These are phyloP conservation scores for Eucalyptus urophylla DNA, from an alignment of 345 rosid species.

Conservation along the genomic window DNA sequence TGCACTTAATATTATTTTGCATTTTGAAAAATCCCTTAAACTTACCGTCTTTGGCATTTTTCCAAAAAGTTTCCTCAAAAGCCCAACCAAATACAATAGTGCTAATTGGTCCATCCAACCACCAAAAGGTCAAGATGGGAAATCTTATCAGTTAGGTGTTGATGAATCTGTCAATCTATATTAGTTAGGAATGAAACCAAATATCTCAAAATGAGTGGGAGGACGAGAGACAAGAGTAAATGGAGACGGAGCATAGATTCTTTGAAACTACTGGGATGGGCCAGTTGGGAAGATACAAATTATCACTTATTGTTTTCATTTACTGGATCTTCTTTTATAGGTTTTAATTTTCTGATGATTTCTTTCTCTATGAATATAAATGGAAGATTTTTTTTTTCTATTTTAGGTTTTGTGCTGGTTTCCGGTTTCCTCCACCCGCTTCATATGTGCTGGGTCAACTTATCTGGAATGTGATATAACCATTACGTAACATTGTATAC, in stretches of 20 bases:
- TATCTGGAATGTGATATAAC: not conserved
- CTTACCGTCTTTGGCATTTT: too few relatives aligned
- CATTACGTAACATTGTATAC: not conserved
- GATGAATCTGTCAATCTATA: not conserved
- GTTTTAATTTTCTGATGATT: not conserved
- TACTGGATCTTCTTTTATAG: not conserved
- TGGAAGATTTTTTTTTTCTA: too few relatives aligned
- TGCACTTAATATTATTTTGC: too few relatives aligned
- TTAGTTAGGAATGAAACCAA: not conserved
- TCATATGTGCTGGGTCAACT: not conserved
- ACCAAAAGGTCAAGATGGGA: not conserved
- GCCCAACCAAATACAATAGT: too few relatives aligned
- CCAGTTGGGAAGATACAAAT: not conserved
- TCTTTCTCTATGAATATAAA: not conserved
- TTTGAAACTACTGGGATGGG: not conserved
- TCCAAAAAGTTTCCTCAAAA: too few relatives aligned
- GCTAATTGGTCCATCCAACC: not conserved
- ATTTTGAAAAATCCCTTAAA: too few relatives aligned
- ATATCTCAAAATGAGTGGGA: not conserved
- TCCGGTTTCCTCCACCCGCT: not conserved
- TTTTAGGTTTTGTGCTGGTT: too few relatives aligned
- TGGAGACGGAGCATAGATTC: not conserved
- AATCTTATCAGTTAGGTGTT: not conserved
- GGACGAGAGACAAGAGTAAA: not conserved
- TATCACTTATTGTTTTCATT: too few relatives aligned